Evolutionary conservation across 2,329 filamentous ascomycete species (phyloP).

Genomic region (Microdochium nivale): DNA sequence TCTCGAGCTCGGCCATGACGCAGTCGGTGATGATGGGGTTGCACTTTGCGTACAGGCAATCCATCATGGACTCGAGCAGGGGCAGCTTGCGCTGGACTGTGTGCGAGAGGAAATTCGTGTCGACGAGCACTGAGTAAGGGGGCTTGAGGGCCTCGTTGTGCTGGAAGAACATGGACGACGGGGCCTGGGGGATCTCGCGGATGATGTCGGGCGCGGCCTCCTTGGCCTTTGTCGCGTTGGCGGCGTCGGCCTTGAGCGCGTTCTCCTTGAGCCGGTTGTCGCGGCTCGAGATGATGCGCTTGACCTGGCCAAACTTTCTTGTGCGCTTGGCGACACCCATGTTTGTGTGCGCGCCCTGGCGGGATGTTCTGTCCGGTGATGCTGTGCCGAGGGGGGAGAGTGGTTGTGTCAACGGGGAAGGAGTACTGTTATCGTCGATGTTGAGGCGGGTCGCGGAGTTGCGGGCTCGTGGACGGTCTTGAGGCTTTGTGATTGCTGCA

Average conservation of each 20-base stretch:
- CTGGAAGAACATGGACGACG: conserved; percentile 78
- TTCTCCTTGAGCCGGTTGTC: conserved; percentile 81
- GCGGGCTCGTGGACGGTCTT: too few relatives aligned
- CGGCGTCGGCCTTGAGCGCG: conserved; percentile 54
- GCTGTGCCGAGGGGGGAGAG: not conserved
- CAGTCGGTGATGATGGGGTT: conserved; percentile 80
- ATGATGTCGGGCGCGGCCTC: conserved; percentile 50
- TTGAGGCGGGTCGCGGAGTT: too few relatives aligned
- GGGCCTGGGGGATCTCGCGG: conserved; percentile 73
- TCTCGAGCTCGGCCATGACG: conserved; percentile 79
- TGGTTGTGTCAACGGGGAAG: too few relatives aligned
- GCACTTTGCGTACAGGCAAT: conserved; percentile 85
- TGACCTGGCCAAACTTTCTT: conserved; percentile 81
- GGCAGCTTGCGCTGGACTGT: conserved; percentile 88
- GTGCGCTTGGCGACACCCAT: conserved; percentile 91
- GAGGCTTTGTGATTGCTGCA: too few relatives aligned
- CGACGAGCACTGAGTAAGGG: conserved; percentile 71
- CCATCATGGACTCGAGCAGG: conserved; percentile 70
- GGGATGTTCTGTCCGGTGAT: not conserved
- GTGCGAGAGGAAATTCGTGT: conserved; percentile 87
- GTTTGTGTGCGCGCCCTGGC: conserved; percentile 4
- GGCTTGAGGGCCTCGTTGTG: conserved; percentile 81
- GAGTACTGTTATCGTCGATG: too few relatives aligned
- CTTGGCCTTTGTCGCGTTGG: conserved; percentile 50
- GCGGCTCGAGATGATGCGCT: conserved; percentile 72